Conservation (phyloP, 2,329 filamentous ascomycete species). For the Macrophomina tecta region DNA sequence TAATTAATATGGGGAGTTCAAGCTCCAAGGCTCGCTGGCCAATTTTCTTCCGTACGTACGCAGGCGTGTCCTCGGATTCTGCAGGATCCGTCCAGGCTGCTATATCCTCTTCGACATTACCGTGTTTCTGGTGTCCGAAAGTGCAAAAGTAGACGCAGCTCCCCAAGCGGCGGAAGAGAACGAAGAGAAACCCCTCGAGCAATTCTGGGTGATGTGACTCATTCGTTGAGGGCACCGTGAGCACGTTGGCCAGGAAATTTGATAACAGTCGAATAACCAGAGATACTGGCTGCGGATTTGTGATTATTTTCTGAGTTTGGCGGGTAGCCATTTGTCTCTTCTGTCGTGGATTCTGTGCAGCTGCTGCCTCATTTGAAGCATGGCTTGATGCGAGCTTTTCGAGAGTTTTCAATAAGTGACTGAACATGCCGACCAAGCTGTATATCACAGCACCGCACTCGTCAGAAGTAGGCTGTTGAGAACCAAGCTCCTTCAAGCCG, state of each 20-base stretch:
- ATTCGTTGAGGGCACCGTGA: slow-evolving; percentile 45
- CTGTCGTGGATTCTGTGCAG: not conserved
- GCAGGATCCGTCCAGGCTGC: slow-evolving; percentile 27
- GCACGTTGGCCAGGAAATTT: slow-evolving; percentile 43
- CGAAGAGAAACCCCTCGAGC: slow-evolving; percentile 52
- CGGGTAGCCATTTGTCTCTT: slow-evolving; percentile 8
- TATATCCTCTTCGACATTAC: slow-evolving; percentile 39
- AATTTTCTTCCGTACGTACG: slow-evolving; percentile 19
- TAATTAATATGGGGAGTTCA: slow-evolving; percentile 50
- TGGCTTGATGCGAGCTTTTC: slow-evolving; percentile 35
- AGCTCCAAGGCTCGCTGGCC: slow-evolving; percentile 34
- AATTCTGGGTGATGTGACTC: slow-evolving; percentile 45
- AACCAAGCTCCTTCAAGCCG: slow-evolving; percentile 36
- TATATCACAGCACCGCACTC: slow-evolving; percentile 38
- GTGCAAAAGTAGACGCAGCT: slow-evolving; percentile 46
- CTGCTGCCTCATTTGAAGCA: not conserved
- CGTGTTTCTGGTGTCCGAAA: slow-evolving; percentile 43
- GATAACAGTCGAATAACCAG: slow-evolving; percentile 3
- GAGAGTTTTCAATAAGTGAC: slow-evolving; percentile 41
- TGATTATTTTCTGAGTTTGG: slow-evolving; percentile 12
- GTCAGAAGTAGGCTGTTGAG: slow-evolving; percentile 30
- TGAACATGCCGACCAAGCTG: slow-evolving; percentile 47
- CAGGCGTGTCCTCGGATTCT: slow-evolving; percentile 23
- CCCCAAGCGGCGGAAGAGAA: slow-evolving; percentile 48
- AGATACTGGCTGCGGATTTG: not conserved